These are phyloP conservation scores for Pseudopithomyces chartarum DNA, from an alignment of 2,329 filamentous ascomycete genomes.

Conservation along the genomic window DNA sequence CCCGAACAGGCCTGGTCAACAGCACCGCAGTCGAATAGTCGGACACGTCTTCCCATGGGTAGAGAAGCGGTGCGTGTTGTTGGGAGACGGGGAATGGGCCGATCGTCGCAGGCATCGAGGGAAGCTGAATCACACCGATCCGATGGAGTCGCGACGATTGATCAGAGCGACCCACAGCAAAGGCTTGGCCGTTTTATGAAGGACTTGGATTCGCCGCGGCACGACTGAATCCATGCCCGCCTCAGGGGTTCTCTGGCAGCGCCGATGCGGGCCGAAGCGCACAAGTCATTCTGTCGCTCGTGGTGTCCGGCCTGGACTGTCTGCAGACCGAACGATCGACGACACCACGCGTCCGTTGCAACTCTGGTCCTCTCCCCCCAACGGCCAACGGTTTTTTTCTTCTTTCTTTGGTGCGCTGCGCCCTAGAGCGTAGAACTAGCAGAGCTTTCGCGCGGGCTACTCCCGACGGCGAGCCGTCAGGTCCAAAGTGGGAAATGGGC, in stretches of 20 bases:
- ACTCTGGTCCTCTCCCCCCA: neutral
- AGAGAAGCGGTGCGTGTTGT: neutral
- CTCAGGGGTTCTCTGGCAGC: neutral
- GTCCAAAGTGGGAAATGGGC: neutral
- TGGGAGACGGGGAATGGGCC: neutral
- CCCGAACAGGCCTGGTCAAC: neutral
- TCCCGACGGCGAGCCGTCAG: neutral
- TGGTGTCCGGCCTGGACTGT: neutral
- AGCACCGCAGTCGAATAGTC: neutral
- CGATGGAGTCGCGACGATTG: neutral
- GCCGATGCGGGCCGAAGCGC: constrained; percentile 6
- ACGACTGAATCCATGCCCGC: neutral
- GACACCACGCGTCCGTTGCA: neutral
- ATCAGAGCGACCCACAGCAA: neutral
- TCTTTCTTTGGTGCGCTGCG: neutral
- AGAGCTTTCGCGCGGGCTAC: neutral
- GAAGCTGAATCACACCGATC: neutral
- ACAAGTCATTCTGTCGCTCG: constrained; percentile 1
- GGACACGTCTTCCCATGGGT: neutral
- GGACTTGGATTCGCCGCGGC: neutral
- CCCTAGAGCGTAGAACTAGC: no score
- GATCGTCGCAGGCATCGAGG: neutral
- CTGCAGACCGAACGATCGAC: constrained; percentile 4
- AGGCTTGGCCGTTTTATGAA: constrained; percentile 1
- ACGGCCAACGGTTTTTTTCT: neutral